Conservation (phyloP, 495 filamentous ascomycete genomes). For the Emericellopsis terricola region DNA sequence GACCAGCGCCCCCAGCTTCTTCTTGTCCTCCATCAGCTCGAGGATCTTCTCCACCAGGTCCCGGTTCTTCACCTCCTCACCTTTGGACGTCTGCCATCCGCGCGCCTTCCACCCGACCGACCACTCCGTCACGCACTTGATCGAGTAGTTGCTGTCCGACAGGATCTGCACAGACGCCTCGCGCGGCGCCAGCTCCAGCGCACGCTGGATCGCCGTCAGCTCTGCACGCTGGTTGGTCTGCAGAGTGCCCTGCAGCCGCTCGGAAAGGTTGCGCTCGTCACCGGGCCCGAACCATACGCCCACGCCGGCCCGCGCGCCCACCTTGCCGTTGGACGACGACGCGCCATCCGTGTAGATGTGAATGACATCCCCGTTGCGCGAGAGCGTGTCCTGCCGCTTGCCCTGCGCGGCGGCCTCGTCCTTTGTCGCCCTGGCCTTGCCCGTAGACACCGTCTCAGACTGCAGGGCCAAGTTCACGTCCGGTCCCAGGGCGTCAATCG, state of each 20-base stretch:
- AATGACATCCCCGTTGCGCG: slow-evolving; percentile 34
- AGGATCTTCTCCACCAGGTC: slow-evolving; percentile 71
- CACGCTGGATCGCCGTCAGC: slow-evolving; percentile 69
- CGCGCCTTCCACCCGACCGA: slow-evolving; percentile 61
- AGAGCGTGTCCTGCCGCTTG: slow-evolving; percentile 21
- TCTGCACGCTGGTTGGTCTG: slow-evolving; percentile 96
- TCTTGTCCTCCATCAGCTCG: slow-evolving; percentile 42
- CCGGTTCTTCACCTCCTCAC: slow-evolving; percentile 63
- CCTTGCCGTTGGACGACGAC: slow-evolving; percentile 54
- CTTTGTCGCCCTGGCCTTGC: slow-evolving; percentile 13
- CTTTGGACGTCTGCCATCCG: slow-evolving; percentile 53
- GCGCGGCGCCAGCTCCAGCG: slow-evolving; percentile 53
- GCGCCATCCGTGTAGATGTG: slow-evolving; percentile 86
- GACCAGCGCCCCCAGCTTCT: slow-evolving; percentile 30
- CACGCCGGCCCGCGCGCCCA: slow-evolving; percentile 57
- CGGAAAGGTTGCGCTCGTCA: slow-evolving; percentile 68
- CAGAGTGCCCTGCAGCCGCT: slow-evolving; percentile 48
- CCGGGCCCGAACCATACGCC: slow-evolving; percentile 74
- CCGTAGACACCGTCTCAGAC: slow-evolving; percentile 8
- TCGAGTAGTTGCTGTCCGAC: slow-evolving; percentile 44
- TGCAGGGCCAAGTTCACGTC: slow-evolving; percentile 12
- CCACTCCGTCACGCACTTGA: slow-evolving; percentile 83
- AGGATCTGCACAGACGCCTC: slow-evolving; percentile 12
- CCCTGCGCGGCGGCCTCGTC: slow-evolving; percentile 30
- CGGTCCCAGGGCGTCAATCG: slow-evolving; percentile 35